A percentile compares a stretch with the other conserved stretches of the same genome.
Evolutionary conservation across 2,329 filamentous ascomycete species (phyloP).

Genomic region (Thielaviopsis populi): DNA sequence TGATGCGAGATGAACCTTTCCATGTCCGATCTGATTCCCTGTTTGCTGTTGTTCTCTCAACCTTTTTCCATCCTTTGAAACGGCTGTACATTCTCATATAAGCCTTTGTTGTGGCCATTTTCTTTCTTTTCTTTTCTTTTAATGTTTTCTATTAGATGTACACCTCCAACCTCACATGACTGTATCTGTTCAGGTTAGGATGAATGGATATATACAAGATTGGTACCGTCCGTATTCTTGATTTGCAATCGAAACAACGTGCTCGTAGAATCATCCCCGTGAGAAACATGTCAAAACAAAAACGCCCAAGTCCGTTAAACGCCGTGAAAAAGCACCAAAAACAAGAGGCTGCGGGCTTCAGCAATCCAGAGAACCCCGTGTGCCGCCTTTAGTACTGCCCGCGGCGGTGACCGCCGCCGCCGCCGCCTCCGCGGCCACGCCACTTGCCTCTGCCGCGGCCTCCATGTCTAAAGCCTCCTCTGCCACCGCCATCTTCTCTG

Average conservation of each 20-base stretch:
- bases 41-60: neutral
- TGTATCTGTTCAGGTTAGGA: neutral
- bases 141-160: neutral
- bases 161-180: neutral
- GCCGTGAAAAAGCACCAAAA: neutral
- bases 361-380: neutral
- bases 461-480: slow-evolving; percentile 21
- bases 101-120: too few relatives aligned
- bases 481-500: slow-evolving; percentile 23
- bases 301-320: neutral
- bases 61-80: neutral
- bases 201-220: neutral
- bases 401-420: slow-evolving; percentile 24
- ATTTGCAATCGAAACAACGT: neutral
- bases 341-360: neutral
- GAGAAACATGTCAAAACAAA: neutral
- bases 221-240: neutral
- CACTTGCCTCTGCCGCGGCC: slow-evolving; percentile 27
- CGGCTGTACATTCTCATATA: neutral
- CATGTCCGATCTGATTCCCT: neutral
- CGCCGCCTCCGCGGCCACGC: slow-evolving; percentile 23
- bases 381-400: slow-evolving; percentile 20
- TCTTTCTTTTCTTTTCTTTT: neutral
- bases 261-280: neutral
- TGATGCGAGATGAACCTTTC: neutral